Evolutionary conservation across 805 yeast species (phyloP).

Genomic region (Metschnikowia colocasiae): DNA sequence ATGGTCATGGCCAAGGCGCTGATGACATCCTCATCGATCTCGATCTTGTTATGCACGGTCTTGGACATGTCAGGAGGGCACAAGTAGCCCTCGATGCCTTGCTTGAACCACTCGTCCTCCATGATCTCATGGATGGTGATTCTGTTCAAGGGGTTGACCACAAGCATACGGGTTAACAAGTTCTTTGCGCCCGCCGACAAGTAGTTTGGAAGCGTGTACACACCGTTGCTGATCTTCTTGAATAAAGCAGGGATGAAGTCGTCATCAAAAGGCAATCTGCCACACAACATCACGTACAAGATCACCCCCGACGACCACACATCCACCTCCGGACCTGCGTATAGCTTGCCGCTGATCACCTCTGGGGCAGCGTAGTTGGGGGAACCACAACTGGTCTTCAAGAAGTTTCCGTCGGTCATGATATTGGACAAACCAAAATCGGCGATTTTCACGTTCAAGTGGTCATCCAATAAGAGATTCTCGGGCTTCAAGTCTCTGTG

Average conservation of each 20-base stretch:
- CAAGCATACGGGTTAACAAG: slow-evolving; percentile 82
- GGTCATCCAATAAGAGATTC: slow-evolving; percentile 82
- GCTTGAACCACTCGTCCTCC: slow-evolving; percentile 92
- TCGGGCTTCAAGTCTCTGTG: slow-evolving; percentile 97
- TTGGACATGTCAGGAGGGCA: slow-evolving; percentile 52
- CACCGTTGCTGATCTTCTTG: slow-evolving; percentile 90
- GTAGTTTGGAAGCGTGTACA: slow-evolving; percentile 84
- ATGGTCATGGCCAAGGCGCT: slow-evolving; percentile 71
- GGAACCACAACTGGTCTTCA: slow-evolving; percentile 92
- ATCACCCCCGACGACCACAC: slow-evolving; percentile 98
- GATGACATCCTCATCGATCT: slow-evolving; percentile 73
- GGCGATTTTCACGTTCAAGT: slow-evolving; percentile 89
- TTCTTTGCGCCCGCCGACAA: slow-evolving; percentile 81
- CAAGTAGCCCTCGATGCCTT: slow-evolving; percentile 74
- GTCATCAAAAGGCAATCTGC: slow-evolving; percentile 93
- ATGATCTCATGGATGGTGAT: slow-evolving; percentile 88
- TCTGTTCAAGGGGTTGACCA: slow-evolving; percentile 90
- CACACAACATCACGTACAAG: slow-evolving; percentile 91
- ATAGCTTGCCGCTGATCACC: slow-evolving; percentile 88
- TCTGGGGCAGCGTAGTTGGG: slow-evolving; percentile 99
- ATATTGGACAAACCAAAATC: slow-evolving; percentile 93
- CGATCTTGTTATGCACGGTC: slow-evolving; percentile 37
- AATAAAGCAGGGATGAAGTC: slow-evolving; percentile 92
- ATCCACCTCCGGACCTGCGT: slow-evolving; percentile 98
- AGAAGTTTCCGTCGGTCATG: slow-evolving; percentile 95